Base-by-base conservation (phyloP, 202 grass and related monocot genomes). In the Dendrocalamus latiflorus region DNA sequence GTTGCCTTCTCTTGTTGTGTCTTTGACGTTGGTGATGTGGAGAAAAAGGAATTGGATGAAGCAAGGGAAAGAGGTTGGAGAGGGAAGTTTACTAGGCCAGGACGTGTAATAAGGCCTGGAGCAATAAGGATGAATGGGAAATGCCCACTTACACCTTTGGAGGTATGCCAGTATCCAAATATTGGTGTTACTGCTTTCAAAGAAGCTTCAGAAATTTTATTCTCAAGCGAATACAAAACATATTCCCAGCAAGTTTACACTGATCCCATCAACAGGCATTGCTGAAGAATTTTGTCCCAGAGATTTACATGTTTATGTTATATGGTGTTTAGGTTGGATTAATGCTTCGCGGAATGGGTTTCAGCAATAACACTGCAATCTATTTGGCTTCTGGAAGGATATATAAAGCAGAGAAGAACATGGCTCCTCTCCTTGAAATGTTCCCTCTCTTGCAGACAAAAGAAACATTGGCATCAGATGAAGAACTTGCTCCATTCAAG, bases 351-450 rank as follows among this genome's bases (percentile, higher is more conserved):
- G 93, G 93, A 79, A 99, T 99, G 93, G 96, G 93, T 76, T 96
- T 99, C 54, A 90, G 65, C 78, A 96, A 99, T 86, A 87, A 89
- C 60, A 94, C 96, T 71, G 86, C 91, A 15, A 94, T 99, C 76
- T 99, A 92, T 93, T 87, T 99, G 89, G 91, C 96, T 90, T 99
- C 96, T 90, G 96, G 96, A 77, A 99, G 77, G 72, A 99, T 99
- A 51, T 96, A 99, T 84, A 96, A 92, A 84, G 87, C 91, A 86
- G 93, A 99, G 64, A 96, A 90, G 86, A 99, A 85, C 34, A 99
- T 99, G 96, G 75, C 68, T 85, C 96, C 96, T 53, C 96, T 99
- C 82, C 83, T 96, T 73, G 96, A 99, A 87, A 99, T 99, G 93
- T 99, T 96, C 74, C 96, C 96, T 34, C 90, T 94, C 63, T 86